Conservation (phyloP, 2,329 filamentous ascomycete species). For the Colletotrichum ledebouriae region DNA sequence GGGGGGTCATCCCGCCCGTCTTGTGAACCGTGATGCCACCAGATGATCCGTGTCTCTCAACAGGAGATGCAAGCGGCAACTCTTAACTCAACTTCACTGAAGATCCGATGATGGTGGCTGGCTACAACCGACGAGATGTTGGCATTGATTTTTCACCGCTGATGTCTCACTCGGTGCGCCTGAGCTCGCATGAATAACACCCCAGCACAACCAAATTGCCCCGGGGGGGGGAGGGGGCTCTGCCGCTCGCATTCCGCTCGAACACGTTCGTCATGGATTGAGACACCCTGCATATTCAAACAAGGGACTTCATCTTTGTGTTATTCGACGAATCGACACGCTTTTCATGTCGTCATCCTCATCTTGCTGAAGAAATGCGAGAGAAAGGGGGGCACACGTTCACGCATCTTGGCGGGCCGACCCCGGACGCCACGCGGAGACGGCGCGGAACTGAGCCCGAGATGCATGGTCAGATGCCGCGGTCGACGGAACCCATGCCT, state of each 20-base stretch:
- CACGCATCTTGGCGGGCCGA: constrained; percentile 14
- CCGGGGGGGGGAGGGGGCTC: too few species aligned
- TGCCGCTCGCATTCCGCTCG: too few species aligned
- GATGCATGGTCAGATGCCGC: background rate
- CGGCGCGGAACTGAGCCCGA: constrained; percentile 1
- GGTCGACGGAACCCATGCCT: constrained; percentile 1
- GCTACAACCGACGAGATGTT: background rate
- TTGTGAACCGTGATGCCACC: constrained; percentile 14
- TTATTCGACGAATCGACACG: background rate
- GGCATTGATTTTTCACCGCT: too few species aligned
- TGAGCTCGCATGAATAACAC: too few species aligned
- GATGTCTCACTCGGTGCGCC: background rate
- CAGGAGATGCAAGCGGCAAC: background rate
- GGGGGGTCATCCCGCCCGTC: constrained; percentile 3
- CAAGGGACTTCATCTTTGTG: background rate
- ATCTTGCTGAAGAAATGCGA: constrained; percentile 3
- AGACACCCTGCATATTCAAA: background rate
- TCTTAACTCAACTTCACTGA: background rate
- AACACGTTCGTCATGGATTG: background rate
- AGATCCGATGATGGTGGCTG: constrained; percentile 1
- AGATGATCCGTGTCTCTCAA: constrained; percentile 13
- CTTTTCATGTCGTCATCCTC: background rate
- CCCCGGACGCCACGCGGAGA: constrained; percentile 9
- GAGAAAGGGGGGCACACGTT: background rate
- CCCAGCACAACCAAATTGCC: too few species aligned